Conservation (phyloP, 208 protist genomes). For the Vickermania spadyakhi region DNA sequence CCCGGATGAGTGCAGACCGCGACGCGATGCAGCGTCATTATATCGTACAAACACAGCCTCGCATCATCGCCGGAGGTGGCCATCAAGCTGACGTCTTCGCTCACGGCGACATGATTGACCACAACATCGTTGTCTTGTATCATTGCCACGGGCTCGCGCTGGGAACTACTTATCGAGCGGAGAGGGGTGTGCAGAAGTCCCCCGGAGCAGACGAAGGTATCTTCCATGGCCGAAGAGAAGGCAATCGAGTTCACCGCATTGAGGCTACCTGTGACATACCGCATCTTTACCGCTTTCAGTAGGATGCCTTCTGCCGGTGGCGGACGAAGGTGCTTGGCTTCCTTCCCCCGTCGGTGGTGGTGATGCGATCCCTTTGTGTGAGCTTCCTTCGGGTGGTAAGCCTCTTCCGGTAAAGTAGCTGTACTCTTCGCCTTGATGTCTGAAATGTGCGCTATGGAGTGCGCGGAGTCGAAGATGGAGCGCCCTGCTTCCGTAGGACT, state of each 20-base stretch:
- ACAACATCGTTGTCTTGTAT: not conserved
- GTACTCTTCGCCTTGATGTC: not conserved
- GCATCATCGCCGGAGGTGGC: constrained; percentile 1
- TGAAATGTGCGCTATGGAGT: not conserved
- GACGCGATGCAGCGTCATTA: constrained; percentile 2
- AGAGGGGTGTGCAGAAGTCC: not conserved
- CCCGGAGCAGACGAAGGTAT: not conserved
- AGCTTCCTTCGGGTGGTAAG: not conserved
- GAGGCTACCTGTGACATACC: not conserved
- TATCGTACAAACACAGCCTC: constrained; percentile 7
- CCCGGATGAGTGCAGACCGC: constrained; percentile 4
- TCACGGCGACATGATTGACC: constrained; percentile 3
- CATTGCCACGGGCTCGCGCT: not conserved
- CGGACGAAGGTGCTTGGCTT: not conserved
- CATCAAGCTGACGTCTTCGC: constrained; percentile 4
- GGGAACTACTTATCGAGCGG: not conserved
- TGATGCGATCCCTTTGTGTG: not conserved
- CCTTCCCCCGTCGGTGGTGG: not conserved
- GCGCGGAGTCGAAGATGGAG: not conserved
- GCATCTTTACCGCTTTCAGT: not conserved
- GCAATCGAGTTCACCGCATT: not conserved
- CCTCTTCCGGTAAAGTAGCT: not conserved
- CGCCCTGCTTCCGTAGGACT: not conserved
- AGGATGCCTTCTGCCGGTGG: not conserved
- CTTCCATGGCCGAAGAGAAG: not conserved